Percentiles rank a stretch among this genome's conserved stretches.
Evolutionary conservation across 306 rosid species (phyloP).

Genomic region (Vigna nakashimae): DNA sequence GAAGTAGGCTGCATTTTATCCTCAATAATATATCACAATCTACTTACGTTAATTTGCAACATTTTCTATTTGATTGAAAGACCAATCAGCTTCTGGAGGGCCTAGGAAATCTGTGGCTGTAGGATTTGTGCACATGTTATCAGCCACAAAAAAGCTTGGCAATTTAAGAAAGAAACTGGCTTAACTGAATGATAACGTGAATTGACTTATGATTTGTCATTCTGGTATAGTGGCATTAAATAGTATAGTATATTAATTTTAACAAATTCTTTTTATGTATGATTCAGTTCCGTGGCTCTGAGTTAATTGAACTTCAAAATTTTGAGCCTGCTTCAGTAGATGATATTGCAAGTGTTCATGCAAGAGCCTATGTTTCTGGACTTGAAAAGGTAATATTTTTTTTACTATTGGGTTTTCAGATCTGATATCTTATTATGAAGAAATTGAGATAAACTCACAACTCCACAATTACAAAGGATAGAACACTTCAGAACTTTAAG

Average conservation of each 20-base stretch:
- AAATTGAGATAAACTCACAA: background rate
- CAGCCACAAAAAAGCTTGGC: slow-evolving; percentile 12
- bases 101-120: background rate
- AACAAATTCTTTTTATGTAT: slow-evolving; percentile 28
- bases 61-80: slow-evolving; percentile 17
- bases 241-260: slow-evolving; percentile 19
- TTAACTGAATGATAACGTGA: slow-evolving; percentile 37
- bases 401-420: background rate
- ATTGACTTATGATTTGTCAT: slow-evolving; percentile 35
- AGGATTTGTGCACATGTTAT: background rate
- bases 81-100: slow-evolving; percentile 8
- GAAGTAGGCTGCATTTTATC: slow-evolving; percentile 28
- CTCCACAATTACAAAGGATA: background rate
- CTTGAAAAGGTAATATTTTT: slow-evolving; percentile 79
- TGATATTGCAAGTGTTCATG: slow-evolving; percentile 86
- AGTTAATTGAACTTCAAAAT: slow-evolving; percentile 68
- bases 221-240: background rate
- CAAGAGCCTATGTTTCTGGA: slow-evolving; percentile 74
- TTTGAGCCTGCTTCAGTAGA: slow-evolving; percentile 79
- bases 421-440: background rate
- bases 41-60: slow-evolving; percentile 27
- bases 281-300: slow-evolving; percentile 78
- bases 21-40: slow-evolving; percentile 17
- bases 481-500: background rate
- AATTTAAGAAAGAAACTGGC: slow-evolving; percentile 7